Evolutionary conservation across 306 rosid species (phyloP), one percentile per base, ranked within the genome.

Genomic region (Castanospermum australe): DNA sequence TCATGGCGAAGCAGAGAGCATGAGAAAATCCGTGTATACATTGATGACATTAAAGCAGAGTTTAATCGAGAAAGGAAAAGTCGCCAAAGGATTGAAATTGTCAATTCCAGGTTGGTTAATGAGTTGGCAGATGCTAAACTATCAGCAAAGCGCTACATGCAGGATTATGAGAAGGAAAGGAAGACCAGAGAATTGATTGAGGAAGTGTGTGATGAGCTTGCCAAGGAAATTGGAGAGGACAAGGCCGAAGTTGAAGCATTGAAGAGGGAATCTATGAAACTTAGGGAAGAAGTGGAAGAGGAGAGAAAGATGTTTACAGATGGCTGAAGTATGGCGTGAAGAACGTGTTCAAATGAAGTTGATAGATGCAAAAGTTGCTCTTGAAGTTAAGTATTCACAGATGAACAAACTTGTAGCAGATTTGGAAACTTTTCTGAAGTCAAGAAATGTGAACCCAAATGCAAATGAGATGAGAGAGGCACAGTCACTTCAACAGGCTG

Each of bases 261-360:
- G 66, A 94, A 91, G 86, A 90, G 97, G 86, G 99, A 91, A 79
- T 88, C 92, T 71, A 78, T 84, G 85, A 86, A 81, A 79, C 78
- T 89, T 44, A 81, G 93, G 82, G 99, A 92, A 73, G 99, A 94
- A 84, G 91, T 88, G 72, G 97, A 92, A 36, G 97, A 91, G 38
- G 99, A 94, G 80, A 87, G 94, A 78, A 88, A 73, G 87, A 94
- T 94, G 99, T 83, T 83, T 94, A 81, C 99, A 94, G 85, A 87
- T 89, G 94, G 97, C 95, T 51, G 99, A 94, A 88, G 97, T 94
- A 77, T 94, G 99, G 99, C 99, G 99, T 8, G 99, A 94, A 86
- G 97, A 94, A 84, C 97, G 99, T 51, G 99, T 94, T 73, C 97
- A 94, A 74, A 94, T 92, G 99, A 94, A 94, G 86, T 85, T 94